Conservation (phyloP, 169 alveolate genomes). For the Babesia divergens region DNA sequence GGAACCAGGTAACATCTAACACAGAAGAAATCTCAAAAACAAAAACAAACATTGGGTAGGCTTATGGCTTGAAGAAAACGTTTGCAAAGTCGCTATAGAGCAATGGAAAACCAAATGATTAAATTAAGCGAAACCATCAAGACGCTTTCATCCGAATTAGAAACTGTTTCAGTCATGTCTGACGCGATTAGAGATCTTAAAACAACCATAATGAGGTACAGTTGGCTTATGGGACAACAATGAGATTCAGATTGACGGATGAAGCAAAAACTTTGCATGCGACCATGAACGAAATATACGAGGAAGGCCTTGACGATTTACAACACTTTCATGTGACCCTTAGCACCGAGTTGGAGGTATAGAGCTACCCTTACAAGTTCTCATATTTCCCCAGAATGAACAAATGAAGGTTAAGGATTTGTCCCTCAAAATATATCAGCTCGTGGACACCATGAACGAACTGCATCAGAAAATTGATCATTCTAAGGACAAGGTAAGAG, state of each 20-base stretch:
- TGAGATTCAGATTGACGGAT: constrained; percentile 7
- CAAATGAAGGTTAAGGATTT: background rate
- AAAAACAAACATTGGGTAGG: constrained; percentile 52
- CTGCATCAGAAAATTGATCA: constrained; percentile 1
- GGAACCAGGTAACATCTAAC: constrained; percentile 56
- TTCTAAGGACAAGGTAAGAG: background rate
- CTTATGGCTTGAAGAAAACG: background rate
- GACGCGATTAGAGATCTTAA: constrained; percentile 2
- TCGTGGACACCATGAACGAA: constrained; percentile 14
- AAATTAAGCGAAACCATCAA: constrained; percentile 40
- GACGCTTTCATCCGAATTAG: constrained; percentile 30
- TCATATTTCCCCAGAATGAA: background rate
- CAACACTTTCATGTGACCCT: background rate
- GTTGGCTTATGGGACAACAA: background rate
- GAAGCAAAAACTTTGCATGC: constrained; percentile 22
- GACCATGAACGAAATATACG: constrained; percentile 37
- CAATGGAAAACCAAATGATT: constrained; percentile 22
- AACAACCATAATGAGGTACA: background rate
- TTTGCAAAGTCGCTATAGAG: constrained; percentile 9
- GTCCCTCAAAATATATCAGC: background rate
- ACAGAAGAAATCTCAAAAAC: constrained; percentile 41
- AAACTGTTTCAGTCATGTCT: constrained; percentile 10
- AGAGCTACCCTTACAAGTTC: too few species aligned
- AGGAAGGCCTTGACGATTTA: constrained; percentile 46
- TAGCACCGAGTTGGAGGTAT: constrained; percentile 24